These are phyloP conservation scores for Eucalyptus tenuipes DNA, from an alignment of 345 rosid species.

Conservation along the genomic window DNA sequence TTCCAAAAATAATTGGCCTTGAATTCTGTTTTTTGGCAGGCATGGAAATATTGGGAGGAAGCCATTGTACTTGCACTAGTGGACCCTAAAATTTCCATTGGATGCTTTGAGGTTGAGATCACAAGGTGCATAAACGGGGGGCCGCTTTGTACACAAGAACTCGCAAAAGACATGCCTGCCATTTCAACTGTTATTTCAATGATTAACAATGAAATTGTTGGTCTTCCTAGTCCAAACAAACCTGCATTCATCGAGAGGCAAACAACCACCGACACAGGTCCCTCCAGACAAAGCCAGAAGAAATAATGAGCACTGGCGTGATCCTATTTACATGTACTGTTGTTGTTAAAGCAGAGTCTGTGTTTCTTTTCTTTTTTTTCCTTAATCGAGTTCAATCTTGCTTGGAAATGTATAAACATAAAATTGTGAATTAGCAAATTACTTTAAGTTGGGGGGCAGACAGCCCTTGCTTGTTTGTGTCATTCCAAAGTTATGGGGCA, in stretches of 20 bases:
- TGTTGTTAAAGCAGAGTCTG: neutral
- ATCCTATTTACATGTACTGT: neutral
- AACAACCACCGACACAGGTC: neutral
- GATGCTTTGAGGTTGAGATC: neutral
- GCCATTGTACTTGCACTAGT: neutral
- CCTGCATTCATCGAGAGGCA: neutral
- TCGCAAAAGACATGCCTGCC: conserved; percentile 11
- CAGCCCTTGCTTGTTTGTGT: neutral
- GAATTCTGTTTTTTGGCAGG: neutral
- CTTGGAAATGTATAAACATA: neutral
- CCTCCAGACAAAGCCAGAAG: neutral
- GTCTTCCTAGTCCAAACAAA: neutral
- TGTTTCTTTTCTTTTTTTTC: neutral
- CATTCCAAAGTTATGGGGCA: neutral
- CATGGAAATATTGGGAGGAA: neutral
- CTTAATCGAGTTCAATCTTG: neutral
- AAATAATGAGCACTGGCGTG: neutral
- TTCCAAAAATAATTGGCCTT: neutral
- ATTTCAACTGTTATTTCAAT: conserved; percentile 5
- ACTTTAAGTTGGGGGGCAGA: neutral
- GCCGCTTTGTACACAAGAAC: conserved; percentile 9
- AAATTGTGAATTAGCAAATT: neutral
- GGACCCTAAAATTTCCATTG: neutral
- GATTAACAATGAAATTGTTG: conserved; percentile 3
- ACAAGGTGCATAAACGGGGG: conserved; percentile 3